Base-by-base conservation (phyloP, 805 yeast species). In the Yarrowia sp. region DNA sequence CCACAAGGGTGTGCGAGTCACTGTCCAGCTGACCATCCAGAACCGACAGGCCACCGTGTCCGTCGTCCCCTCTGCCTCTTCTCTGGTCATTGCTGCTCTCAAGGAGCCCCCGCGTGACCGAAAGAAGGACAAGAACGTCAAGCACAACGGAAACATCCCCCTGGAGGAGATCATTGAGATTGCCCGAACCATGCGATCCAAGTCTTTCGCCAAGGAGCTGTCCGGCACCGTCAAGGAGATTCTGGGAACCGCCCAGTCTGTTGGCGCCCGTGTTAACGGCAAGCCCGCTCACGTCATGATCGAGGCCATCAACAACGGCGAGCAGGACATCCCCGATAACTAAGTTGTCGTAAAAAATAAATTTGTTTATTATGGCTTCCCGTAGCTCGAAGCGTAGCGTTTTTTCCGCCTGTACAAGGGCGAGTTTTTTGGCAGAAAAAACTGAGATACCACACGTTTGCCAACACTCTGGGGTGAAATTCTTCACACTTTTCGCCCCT, bases 81-180 rank as follows among this genome's bases (percentile, higher is more conserved):
- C 99, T 72, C 86, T 94, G 76, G 97, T 94, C 78, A 94, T 94
- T 81, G 90, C 97, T 78, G 99, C 99, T 73, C 86, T 94, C 78
- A 94, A 94, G 86, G 99, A 94, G 86, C 91, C 99, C 73, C 97
- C 97, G 78, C 93, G 99, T 89, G 99, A 94, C 87, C 88, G 97
- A 85, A 94, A 94, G 96, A 94, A 94, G 96, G 98, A 94, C 79
- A 94, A 94, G 94, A 93, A 94, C 84, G 89, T 94, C 81, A 91
- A 92, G 86, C 99, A 94, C 90, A 86, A 86, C 79, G 99, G 99
- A 84, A 94, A 93, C 93, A 85, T 94, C 76, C 90, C 97, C 75
- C 84, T 94, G 75, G 96, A 91, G 76, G 97, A 93, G 82, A 89
- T 94, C 81, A 84, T 84, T 80, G 97, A 91, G 79, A 88, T 94